Conservation (phyloP, 2,329 filamentous ascomycete genomes). For the Scedosporium boydii region DNA sequence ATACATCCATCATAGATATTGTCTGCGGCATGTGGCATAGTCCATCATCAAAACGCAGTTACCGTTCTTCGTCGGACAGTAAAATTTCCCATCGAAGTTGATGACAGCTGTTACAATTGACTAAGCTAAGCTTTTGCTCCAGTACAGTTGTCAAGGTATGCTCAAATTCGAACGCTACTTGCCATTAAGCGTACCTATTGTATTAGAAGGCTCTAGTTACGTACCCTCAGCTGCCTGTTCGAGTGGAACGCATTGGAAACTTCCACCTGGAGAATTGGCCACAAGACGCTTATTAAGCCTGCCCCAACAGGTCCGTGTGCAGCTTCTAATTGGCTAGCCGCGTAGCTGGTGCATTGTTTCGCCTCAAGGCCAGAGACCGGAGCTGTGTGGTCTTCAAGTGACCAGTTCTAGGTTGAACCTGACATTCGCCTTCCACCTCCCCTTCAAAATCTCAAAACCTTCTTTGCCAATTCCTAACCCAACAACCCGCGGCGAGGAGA, state of each 20-base stretch:
- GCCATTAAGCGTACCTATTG: not conserved
- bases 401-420: not conserved
- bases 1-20: too few relatives aligned
- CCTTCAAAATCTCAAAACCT: not conserved
- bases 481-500: not conserved
- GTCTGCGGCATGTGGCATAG: too few relatives aligned
- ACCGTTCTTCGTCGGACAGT: too few relatives aligned
- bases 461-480: not conserved
- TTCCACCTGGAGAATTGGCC: conserved; percentile 4
- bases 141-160: not conserved
- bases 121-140: not conserved
- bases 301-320: not conserved
- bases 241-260: conserved; percentile 6
- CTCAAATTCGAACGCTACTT: not conserved
- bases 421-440: conserved; percentile 1
- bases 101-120: not conserved
- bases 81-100: too few relatives aligned
- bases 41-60: too few relatives aligned
- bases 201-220: not conserved
- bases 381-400: conserved; percentile 2
- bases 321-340: conserved; percentile 3
- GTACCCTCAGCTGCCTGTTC: conserved; percentile 6
- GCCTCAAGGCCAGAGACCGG: conserved; percentile 1
- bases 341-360: not conserved
- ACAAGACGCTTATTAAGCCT: not conserved